Conservation (phyloP, 208 protist species). For the Tritrichomonas musculus region DNA sequence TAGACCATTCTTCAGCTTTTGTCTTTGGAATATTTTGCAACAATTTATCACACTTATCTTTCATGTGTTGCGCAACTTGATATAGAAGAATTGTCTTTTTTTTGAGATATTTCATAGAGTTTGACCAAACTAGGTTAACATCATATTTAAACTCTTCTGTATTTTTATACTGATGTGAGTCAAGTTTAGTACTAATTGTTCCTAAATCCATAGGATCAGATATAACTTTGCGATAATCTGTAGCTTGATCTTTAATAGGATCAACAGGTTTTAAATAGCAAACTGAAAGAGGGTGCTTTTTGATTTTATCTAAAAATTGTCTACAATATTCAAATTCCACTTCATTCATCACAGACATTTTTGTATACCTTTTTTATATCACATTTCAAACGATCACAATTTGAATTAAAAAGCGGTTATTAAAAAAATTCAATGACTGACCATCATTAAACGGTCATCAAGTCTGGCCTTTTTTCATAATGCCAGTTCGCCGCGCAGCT, state of each 20-base stretch:
- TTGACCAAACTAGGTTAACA: neutral
- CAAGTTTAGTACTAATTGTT: neutral
- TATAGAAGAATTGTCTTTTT: neutral
- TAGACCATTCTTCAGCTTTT: neutral
- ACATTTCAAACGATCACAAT: too few relatives aligned
- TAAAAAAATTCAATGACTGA: too few relatives aligned
- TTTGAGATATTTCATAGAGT: neutral
- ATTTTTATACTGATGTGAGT: neutral
- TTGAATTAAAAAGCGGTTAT: too few relatives aligned
- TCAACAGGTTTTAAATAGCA: neutral
- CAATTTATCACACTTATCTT: neutral
- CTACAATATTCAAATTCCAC: neutral
- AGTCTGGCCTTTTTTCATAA: neutral
- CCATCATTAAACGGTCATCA: too few relatives aligned
- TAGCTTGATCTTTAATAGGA: neutral
- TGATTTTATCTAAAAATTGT: neutral
- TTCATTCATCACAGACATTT: neutral
- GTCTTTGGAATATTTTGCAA: neutral
- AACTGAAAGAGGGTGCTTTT: neutral
- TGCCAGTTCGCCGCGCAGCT: neutral
- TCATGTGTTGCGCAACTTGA: neutral
- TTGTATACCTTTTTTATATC: too few relatives aligned
- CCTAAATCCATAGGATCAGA: slow-evolving; percentile 11
- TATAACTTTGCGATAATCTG: slow-evolving; percentile 1
- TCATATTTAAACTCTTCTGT: neutral